These are phyloP conservation scores for Leucocoprinus leucothites DNA, from an alignment of 768 basidiomycete genomes.

Conservation along the genomic window DNA sequence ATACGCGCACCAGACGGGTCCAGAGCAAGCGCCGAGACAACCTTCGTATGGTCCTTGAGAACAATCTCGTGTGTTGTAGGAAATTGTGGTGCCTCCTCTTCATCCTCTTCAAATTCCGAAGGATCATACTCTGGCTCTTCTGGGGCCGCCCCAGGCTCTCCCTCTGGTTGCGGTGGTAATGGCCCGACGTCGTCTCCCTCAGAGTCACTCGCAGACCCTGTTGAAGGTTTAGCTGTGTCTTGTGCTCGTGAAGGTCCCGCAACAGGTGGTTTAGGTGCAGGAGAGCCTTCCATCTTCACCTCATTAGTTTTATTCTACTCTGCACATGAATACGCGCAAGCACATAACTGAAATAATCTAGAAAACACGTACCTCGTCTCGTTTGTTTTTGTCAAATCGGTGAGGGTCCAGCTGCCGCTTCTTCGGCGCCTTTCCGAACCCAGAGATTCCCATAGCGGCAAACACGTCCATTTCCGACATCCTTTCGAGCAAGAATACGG, in stretches of 20 bases:
- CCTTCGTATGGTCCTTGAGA: constrained; percentile 95
- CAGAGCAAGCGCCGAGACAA: constrained; percentile 86
- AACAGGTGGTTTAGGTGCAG: constrained; percentile 19
- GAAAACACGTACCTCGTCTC: constrained; percentile 35
- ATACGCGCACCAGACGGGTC: constrained; percentile 95
- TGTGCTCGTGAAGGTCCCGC: constrained; percentile 7
- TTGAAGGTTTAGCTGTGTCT: neutral
- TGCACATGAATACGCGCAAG: constrained; percentile 5
- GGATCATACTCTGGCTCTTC: constrained; percentile 60
- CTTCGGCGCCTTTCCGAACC: constrained; percentile 74
- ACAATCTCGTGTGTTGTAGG: constrained; percentile 89
- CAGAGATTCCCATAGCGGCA: constrained; percentile 79
- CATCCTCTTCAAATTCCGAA: constrained; percentile 47
- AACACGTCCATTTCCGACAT: constrained; percentile 66
- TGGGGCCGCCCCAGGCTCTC: constrained; percentile 18
- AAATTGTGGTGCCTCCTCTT: constrained; percentile 48
- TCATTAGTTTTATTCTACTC: constrained; percentile 4
- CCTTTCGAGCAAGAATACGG: neutral
- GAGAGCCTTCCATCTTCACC: constrained; percentile 3
- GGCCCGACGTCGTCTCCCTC: constrained; percentile 21
- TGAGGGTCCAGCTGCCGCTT: constrained; percentile 69
- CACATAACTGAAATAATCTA: neutral
- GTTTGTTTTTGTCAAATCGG: constrained; percentile 77
- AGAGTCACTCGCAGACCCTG: constrained; percentile 13
- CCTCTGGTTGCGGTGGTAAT: constrained; percentile 18